Evolutionary conservation across 2,329 filamentous ascomycete genomes (phyloP).

Genomic region (Colletotrichum horii): DNA sequence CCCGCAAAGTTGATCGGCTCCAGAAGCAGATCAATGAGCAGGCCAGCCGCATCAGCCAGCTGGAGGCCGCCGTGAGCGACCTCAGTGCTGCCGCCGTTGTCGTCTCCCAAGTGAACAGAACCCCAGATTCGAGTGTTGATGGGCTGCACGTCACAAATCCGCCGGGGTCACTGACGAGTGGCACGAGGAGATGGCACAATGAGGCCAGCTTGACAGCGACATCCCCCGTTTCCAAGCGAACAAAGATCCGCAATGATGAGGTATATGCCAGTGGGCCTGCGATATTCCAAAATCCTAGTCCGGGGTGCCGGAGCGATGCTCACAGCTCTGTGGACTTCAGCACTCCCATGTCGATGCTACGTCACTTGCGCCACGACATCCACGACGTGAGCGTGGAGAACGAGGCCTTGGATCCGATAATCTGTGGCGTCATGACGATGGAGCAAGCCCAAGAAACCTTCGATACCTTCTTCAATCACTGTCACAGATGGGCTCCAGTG

Average conservation of each 20-base stretch:
- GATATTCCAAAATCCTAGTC: not conserved
- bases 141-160: not conserved
- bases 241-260: not conserved
- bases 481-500: not conserved
- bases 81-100: not conserved
- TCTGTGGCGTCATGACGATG: not conserved
- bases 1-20: not conserved
- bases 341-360: not conserved
- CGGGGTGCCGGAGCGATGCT: not conserved
- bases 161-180: not conserved
- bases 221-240: not conserved
- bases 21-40: not conserved
- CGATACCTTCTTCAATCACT: not conserved
- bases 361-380: not conserved
- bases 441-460: not conserved
- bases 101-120: not conserved
- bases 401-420: not conserved
- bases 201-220: not conserved
- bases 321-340: not conserved
- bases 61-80: not conserved
- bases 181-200: not conserved
- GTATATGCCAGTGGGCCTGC: not conserved
- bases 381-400: not conserved
- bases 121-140: not conserved
- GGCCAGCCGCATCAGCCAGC: not conserved